phyloP scores from a whole-genome alignment of 2,329 filamentous ascomycete species.

The Microcyclosporella mali region DNA sequence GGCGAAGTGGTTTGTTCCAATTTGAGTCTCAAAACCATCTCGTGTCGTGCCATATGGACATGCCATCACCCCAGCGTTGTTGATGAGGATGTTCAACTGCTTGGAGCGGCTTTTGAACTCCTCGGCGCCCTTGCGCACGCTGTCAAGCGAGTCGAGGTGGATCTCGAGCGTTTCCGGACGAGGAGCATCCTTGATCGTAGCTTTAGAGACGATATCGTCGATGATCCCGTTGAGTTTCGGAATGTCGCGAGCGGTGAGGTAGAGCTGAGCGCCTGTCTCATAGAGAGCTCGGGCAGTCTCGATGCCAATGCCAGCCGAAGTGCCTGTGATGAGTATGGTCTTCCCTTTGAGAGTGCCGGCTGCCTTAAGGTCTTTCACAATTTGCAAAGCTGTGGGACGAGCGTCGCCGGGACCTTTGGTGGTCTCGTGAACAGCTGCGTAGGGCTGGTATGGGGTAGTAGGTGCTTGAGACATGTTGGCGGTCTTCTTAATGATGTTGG shows the following conservation, averaged over 20 bases:
- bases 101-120: constrained; percentile 32
- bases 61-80: constrained; percentile 37
- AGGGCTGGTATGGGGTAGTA: constrained; percentile 22
- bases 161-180: constrained; percentile 24
- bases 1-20: constrained; percentile 45
- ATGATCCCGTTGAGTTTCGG: constrained; percentile 34
- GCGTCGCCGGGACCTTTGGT: constrained; percentile 24
- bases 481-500: not conserved
- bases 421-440: constrained; percentile 19
- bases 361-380: constrained; percentile 26
- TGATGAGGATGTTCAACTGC: constrained; percentile 33
- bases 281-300: constrained; percentile 42
- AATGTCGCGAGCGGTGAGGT: constrained; percentile 40
- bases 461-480: constrained; percentile 21
- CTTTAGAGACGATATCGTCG: constrained; percentile 23
- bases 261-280: constrained; percentile 42
- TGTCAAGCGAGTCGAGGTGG: constrained; percentile 28
- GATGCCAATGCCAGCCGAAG: constrained; percentile 41
- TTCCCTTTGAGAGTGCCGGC: constrained; percentile 33
- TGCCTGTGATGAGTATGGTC: constrained; percentile 41
- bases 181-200: constrained; percentile 14
- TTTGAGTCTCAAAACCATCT: constrained; percentile 42
- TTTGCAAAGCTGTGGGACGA: constrained; percentile 24
- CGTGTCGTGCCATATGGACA: constrained; percentile 33
- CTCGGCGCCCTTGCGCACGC: constrained; percentile 31